Percentiles rank a stretch among this genome's conserved stretches.
These are phyloP conservation scores for Lipomyces starkeyi DNA, from an alignment of 805 yeast species.

Conservation along the genomic window DNA sequence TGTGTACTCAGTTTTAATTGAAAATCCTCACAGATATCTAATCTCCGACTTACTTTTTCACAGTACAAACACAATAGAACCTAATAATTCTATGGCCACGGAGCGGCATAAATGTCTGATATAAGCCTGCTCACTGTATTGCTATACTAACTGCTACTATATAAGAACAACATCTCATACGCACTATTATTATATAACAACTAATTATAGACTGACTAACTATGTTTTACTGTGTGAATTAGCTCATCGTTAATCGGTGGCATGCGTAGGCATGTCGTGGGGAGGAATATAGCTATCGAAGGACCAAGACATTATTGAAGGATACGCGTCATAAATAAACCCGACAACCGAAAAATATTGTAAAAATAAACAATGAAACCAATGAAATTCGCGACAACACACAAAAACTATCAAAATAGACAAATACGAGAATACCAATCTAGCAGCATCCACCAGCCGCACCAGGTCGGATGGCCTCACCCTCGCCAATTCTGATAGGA, in stretches of 20 bases:
- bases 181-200: not conserved
- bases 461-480: slow-evolving; percentile 51
- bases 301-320: not conserved
- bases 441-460: slow-evolving; percentile 52
- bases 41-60: no score
- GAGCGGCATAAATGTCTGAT: not conserved
- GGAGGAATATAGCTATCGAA: not conserved
- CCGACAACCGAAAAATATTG: slow-evolving; percentile 3
- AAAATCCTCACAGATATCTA: no score
- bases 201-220: not conserved
- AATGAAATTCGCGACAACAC: slow-evolving; percentile 6
- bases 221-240: not conserved
- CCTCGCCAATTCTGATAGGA: slow-evolving; percentile 49
- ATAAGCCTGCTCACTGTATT: not conserved
- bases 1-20: no score
- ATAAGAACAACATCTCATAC: not conserved
- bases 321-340: not conserved
- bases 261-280: not conserved
- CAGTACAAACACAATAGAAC: no score
- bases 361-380: slow-evolving; percentile 2
- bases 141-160: not conserved
- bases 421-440: slow-evolving; percentile 44
- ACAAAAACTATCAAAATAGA: slow-evolving; percentile 6
- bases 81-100: no score
- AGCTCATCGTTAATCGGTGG: not conserved